A percentile compares a stretch with the other conserved stretches of the same genome.
phyloP scores from a whole-genome alignment of 805 yeast genomes.

The Ogataea zsoltii region DNA sequence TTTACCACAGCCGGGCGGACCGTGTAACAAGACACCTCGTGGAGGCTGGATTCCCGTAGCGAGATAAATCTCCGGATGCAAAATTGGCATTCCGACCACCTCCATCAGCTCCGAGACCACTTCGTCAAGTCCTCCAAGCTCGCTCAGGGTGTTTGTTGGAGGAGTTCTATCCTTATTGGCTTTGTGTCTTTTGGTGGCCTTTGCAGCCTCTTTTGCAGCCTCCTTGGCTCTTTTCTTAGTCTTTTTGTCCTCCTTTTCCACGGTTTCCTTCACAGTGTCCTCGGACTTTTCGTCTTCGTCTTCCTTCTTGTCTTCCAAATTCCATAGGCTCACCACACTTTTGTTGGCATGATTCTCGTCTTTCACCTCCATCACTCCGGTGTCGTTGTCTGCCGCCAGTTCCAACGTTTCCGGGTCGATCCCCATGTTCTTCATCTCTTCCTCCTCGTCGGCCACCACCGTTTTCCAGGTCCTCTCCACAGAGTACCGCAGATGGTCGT shows the following conservation, averaged over 20 bases:
- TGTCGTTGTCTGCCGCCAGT: constrained; percentile 24
- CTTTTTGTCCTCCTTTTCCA: constrained; percentile 14
- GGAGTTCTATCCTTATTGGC: constrained; percentile 62
- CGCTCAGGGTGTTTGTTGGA: constrained; percentile 65
- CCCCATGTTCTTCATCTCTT: constrained; percentile 47
- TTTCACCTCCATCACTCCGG: constrained; percentile 61
- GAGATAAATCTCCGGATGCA: constrained; percentile 88
- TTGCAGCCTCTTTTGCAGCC: constrained; percentile 32
- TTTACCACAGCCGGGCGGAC: constrained; percentile 99
- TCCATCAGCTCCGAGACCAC: constrained; percentile 88
- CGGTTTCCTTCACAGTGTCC: not conserved
- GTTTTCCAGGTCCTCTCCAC: constrained; percentile 59
- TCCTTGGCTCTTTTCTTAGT: constrained; percentile 53
- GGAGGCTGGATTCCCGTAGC: constrained; percentile 95
- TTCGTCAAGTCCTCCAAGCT: constrained; percentile 87
- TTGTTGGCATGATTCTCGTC: constrained; percentile 75
- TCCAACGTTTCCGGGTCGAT: constrained; percentile 22
- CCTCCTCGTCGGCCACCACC: constrained; percentile 60
- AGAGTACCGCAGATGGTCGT: constrained; percentile 58
- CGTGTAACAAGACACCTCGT: constrained; percentile 88
- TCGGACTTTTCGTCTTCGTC: constrained; percentile 19
- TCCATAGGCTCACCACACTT: constrained; percentile 75
- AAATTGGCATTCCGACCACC: constrained; percentile 84
- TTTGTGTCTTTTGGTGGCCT: constrained; percentile 30
- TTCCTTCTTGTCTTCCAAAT: constrained; percentile 11